Evolutionary conservation across 495 filamentous ascomycete species (phyloP), one percentile per base, ranked within the genome.

Genomic region (Echria macrotheca): DNA sequence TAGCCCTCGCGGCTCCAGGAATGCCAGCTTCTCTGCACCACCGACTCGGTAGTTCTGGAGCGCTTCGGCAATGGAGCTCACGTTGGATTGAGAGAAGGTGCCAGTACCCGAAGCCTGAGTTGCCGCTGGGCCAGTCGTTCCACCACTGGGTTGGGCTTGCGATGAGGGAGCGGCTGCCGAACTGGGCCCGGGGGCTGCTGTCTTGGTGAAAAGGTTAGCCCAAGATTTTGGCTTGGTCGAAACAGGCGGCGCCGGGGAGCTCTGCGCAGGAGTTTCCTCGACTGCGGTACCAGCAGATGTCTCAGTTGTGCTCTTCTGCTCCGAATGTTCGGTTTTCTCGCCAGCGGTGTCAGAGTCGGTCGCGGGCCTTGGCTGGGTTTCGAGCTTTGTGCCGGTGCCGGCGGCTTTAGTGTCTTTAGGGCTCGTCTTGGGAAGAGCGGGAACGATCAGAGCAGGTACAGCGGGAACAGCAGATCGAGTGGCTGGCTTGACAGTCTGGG

Each of bases 1-100:
- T 57, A 98, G 78, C 4, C 93, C 93, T 41, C 94, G 77, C n/a
- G 93, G 93, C 64, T 97, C 88, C 4, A 98, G 75, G 61, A 96
- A 96, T 9, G 82, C 68, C 42, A 91, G 70, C 56, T 87, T 90
- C 5, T 79, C 75, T 14, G 75, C 72, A 32, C 72, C 70, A 22
- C 74, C 74, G 29, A 84, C 79, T 42, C 75, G 78, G 58, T 86
- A 85, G 14, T 73, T 78, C 37, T 72, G 72, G 26, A 96, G 65
- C 29, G 84, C 87, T 50, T 94, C 85, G 3, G 80, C 82, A 39
- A 94, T 59, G 29, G 86, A 83, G 55, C 73, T 78, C 26, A 69
- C 74, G 54, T 83, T 86, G 5, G 77, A 65, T 33, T 82, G 86
- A 21, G 55, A 26, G 51, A 70, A 65, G 44, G 61, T 54, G 47